A percentile compares a stretch with the other conserved stretches of the same genome.
These are phyloP conservation scores for Saksenaea oblongispora DNA, from an alignment of 371 early-diverging fungal species.

Conservation along the genomic window DNA sequence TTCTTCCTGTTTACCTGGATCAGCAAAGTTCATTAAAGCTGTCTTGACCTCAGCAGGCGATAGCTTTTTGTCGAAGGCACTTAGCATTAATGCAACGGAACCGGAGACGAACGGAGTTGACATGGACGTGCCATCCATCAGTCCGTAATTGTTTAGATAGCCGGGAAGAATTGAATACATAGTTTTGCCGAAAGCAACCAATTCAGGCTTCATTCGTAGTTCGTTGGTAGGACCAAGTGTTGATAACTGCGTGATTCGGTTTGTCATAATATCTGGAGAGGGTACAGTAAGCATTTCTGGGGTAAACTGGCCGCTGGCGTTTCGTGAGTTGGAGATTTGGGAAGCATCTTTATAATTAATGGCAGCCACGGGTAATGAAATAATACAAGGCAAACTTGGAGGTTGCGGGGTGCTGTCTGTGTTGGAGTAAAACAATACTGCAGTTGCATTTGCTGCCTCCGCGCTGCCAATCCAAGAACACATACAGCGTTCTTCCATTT, in stretches of 20 bases:
- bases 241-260: constrained; percentile 36
- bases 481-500: constrained; percentile 50
- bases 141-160: constrained; percentile 48
- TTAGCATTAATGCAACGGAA: constrained; percentile 54
- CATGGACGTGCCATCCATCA: constrained; percentile 62
- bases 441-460: constrained; percentile 45
- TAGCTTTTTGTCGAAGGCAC: constrained; percentile 22
- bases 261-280: background rate
- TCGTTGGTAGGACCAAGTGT: constrained; percentile 50
- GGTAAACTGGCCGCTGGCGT: background rate
- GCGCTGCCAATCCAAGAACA: constrained; percentile 46
- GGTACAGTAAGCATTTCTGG: background rate
- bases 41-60: constrained; percentile 23
- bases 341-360: constrained; percentile 32
- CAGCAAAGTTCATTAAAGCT: constrained; percentile 33
- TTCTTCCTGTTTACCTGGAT: constrained; percentile 33
- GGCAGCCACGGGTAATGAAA: constrained; percentile 37
- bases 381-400: background rate
- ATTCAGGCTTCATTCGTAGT: constrained; percentile 54
- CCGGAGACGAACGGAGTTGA: constrained; percentile 73
- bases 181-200: constrained; percentile 67
- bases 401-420: constrained; percentile 11
- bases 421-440: constrained; percentile 46
- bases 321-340: constrained; percentile 5
- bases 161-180: constrained; percentile 65